These are phyloP conservation scores for Pyrenophora seminiperda DNA, from an alignment of 2,329 filamentous ascomycete genomes.

Conservation along the genomic window DNA sequence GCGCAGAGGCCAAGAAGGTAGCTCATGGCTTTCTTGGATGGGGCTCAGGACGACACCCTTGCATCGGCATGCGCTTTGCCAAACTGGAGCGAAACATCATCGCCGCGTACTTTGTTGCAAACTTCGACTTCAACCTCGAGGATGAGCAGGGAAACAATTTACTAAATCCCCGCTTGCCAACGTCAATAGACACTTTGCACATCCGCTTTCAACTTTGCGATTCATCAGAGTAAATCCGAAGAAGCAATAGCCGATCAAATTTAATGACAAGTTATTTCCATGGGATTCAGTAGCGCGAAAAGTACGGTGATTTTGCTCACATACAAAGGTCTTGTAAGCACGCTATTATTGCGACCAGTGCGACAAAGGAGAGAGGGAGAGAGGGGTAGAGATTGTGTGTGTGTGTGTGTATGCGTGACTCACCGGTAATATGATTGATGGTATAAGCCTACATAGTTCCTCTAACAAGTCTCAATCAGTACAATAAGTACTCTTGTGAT, in stretches of 20 bases:
- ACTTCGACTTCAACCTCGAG: constrained; percentile 54
- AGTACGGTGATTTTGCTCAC: too few species aligned
- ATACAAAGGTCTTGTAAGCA: too few species aligned
- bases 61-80: constrained; percentile 54
- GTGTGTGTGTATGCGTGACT: too few species aligned
- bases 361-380: too few species aligned
- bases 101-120: constrained; percentile 56
- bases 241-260: constrained; percentile 16
- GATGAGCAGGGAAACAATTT: constrained; percentile 48
- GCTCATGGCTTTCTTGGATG: constrained; percentile 46
- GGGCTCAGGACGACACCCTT: constrained; percentile 52
- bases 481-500: too few species aligned
- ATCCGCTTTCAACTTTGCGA: constrained; percentile 47
- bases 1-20: constrained; percentile 54
- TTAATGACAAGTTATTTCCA: too few species aligned
- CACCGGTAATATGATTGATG: too few species aligned
- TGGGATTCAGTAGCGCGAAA: too few species aligned
- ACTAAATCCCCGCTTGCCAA: constrained; percentile 41
- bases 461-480: too few species aligned
- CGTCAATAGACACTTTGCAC: constrained; percentile 47
- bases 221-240: constrained; percentile 49
- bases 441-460: too few species aligned
- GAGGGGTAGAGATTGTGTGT: too few species aligned
- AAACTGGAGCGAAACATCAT: constrained; percentile 60
- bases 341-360: too few species aligned